Base-by-base conservation (phyloP, 1,284 basidiomycete species). In the Golubevia pallescens region DNA sequence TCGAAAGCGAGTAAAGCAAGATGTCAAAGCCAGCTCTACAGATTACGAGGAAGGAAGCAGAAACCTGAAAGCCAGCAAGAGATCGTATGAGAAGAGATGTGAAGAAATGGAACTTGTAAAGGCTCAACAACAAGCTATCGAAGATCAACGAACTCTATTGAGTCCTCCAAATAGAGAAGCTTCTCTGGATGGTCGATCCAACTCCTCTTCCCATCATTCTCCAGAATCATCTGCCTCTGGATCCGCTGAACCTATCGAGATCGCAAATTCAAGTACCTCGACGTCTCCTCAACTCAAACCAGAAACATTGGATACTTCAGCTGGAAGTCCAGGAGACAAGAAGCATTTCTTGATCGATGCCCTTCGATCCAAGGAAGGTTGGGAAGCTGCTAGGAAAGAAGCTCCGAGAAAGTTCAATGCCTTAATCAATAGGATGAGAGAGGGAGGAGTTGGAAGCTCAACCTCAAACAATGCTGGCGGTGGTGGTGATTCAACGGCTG, bases 371-470 rank as follows among this genome's bases (percentile, higher is more conserved):
- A 73, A 75, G 34, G 81, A 84, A 51, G 73, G 69, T 13, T 82
- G 81, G 80, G 81, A 84, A 24, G 63, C 68, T 1, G 78, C 78
- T 2, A 56, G 76, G 2, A 80, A 80, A 54, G 78, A 80, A 24
- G 80, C 78, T n/a, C 80, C 81, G 13, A 80, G 78, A 63, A 78
- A 80, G 65, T 64, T 82, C 24, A 77, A 79, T 16, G 81, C 80
- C 2, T 67, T 84, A 54, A 73, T 84, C 59, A 72, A 38, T 20
- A 67, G 80, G 51, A 81, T 84, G 80, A 70, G 78, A 8, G 81
- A 84, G 23, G 75, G 72, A n/a, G 16, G n/a, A 52, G 51, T 10
- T n/a, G 32, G 58, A 54, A 23, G 54, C 19, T 34, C 60, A 10
- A 34, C 14, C 23, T n/a, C 28, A 8, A 6, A 42, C 19, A 48